Evolutionary conservation across 805 yeast genomes (phyloP), one percentile per base, ranked within the genome.

Genomic region (Metschnikowia bowlesiae): DNA sequence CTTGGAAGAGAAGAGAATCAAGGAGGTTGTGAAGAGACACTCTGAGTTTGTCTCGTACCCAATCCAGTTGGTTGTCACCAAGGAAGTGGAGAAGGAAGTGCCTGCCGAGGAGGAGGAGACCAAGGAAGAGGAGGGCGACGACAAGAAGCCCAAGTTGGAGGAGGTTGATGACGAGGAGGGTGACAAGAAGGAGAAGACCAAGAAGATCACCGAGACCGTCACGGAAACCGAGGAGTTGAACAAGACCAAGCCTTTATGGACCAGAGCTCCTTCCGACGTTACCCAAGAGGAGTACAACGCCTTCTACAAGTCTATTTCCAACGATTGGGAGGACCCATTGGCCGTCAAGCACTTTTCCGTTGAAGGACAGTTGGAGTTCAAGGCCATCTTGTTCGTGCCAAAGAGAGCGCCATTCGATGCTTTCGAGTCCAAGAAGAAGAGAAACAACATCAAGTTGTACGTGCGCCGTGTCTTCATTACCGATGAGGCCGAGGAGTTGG

Each of bases 271-370:
- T 74, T 77, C 92, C 64, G 99, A 94, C 58, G 96, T 94, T 62
- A 83, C 96, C 59, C 91, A 89, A 81, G 99, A 94, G 61, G 99
- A 94, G 79, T 94, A 94, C 83, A 92, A 94, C 67, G 95, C 98
- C 53, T 94, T 94, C 87, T 94, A 94, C 88, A 94, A 94, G 82
- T 90, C 98, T 46, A 94, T 94, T 69, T 91, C 99, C 51, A 94
- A 94, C 78, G 99, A 94, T 78, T 94, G 99, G 99, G 99, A 94
- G 81, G 99, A 94, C 73, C 99, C 97, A 77, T 84, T 94, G 71
- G 97, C 97, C 62, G 98, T 94, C 62, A 94, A 94, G 84, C 99
- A 94, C 80, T 94, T 94, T 83, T 89, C 97, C 47, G 99, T 94
- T 68, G 99, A 94, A 81, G 99, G 99, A 82, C 99, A 94, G 82